phyloP scores from a whole-genome alignment of 2,329 filamentous ascomycete species.

The Nigrospora sphaerica region DNA sequence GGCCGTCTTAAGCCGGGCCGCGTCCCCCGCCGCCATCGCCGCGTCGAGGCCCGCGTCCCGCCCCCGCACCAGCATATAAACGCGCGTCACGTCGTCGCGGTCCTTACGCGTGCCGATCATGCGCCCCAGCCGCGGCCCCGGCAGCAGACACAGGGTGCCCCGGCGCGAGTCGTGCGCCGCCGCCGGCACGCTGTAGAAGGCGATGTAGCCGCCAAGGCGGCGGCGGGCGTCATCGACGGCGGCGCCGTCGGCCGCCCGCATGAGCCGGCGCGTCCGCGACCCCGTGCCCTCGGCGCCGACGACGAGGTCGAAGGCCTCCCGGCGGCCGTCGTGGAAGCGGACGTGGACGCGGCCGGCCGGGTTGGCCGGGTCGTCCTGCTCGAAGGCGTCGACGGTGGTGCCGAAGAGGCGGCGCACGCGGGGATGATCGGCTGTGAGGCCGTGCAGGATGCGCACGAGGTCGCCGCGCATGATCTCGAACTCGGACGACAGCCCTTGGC shows the following conservation, averaged over 20 bases:
- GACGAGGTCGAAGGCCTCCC: slow-evolving; percentile 39
- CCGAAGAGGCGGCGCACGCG: slow-evolving; percentile 24
- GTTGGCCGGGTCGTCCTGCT: slow-evolving; percentile 21
- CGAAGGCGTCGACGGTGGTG: slow-evolving; percentile 18
- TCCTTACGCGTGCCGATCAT: slow-evolving; percentile 4
- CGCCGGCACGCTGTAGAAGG: slow-evolving; percentile 19
- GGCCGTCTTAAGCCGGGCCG: slow-evolving; percentile 8
- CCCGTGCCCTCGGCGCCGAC: slow-evolving; percentile 48
- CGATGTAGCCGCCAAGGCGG: slow-evolving; percentile 8
- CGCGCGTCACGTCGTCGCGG: slow-evolving; percentile 2
- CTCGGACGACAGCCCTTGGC: slow-evolving; percentile 42
- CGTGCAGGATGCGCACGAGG: slow-evolving; percentile 40
- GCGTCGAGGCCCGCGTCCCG: neutral
- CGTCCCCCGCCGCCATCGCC: slow-evolving; percentile 1
- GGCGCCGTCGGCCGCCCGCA: slow-evolving; percentile 18
- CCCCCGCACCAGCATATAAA: slow-evolving; percentile 1
- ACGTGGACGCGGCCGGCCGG: slow-evolving; percentile 17
- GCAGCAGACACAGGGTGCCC: slow-evolving; percentile 25
- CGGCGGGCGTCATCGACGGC: neutral
- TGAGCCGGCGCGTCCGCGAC: slow-evolving; percentile 35
- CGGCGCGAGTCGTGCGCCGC: slow-evolving; percentile 18
- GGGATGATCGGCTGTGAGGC: slow-evolving; percentile 20
- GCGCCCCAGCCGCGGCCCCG: slow-evolving; percentile 8
- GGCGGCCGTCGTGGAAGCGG: slow-evolving; percentile 35
- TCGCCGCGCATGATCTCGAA: slow-evolving; percentile 55